These are phyloP conservation scores for Cyberlindnera mrakii DNA, from an alignment of 805 yeast genomes.

Conservation along the genomic window DNA sequence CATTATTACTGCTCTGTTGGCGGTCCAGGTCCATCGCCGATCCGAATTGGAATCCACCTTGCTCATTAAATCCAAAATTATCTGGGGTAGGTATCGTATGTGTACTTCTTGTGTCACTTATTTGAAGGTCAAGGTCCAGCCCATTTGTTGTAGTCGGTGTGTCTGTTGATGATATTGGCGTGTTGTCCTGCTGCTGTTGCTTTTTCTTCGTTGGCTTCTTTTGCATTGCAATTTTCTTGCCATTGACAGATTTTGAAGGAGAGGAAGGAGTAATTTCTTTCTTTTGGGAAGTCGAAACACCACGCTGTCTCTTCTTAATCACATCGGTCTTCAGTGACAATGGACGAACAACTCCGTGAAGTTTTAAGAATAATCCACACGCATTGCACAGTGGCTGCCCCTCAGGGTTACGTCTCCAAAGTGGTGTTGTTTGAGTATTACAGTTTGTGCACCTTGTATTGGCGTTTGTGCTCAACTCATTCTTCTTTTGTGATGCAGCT, in stretches of 20 bases:
- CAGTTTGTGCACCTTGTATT: conserved; percentile 70
- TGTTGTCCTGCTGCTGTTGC: background rate
- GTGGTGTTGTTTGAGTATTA: conserved; percentile 85
- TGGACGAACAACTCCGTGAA: conserved; percentile 95
- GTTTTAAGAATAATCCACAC: conserved; percentile 85
- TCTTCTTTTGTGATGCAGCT: conserved; percentile 2
- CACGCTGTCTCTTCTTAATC: conserved; percentile 83
- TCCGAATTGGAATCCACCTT: conserved; percentile 10
- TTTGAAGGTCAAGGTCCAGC: background rate
- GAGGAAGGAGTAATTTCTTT: conserved; percentile 14
- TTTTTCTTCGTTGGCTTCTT: conserved; percentile 1
- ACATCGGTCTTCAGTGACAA: conserved; percentile 87
- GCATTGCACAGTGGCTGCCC: conserved; percentile 95
- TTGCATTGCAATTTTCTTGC: conserved; percentile 5
- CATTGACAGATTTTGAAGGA: conserved; percentile 6
- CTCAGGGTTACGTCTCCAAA: conserved; percentile 90
- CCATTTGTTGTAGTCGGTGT: background rate
- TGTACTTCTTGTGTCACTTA: background rate
- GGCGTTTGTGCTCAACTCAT: conserved; percentile 11
- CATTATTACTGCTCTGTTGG: background rate
- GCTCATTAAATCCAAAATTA: conserved; percentile 7
- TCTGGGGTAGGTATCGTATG: background rate
- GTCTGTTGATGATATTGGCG: background rate
- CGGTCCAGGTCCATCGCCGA: conserved; percentile 8
- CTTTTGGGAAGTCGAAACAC: conserved; percentile 24